A percentile compares a stretch with the other conserved stretches of the same genome.
Conservation (phyloP, 2,329 filamentous ascomycete genomes). For the Verticillium nubilum region DNA sequence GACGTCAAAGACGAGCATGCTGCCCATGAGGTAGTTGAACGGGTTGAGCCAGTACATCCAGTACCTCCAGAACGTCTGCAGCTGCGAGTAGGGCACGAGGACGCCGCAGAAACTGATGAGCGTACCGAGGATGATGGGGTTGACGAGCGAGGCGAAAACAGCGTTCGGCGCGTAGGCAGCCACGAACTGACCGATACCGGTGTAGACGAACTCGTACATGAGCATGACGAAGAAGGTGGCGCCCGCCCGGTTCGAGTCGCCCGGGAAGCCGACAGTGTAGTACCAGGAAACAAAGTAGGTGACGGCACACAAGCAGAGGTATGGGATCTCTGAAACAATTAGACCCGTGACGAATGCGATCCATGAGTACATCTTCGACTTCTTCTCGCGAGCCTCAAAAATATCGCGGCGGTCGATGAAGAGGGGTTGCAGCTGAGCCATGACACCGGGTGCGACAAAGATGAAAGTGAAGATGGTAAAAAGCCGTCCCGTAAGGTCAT, state of each 20-base stretch:
- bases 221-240: slow-evolving; percentile 49
- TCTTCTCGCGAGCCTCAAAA: slow-evolving; percentile 54
- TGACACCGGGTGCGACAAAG: slow-evolving; percentile 53
- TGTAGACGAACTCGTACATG: slow-evolving; percentile 55
- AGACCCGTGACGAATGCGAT: slow-evolving; percentile 51
- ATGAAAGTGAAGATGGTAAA: slow-evolving; percentile 61
- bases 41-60: slow-evolving; percentile 61
- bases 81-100: slow-evolving; percentile 58
- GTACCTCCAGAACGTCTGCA: slow-evolving; percentile 62
- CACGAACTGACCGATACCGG: slow-evolving; percentile 57
- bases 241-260: slow-evolving; percentile 39
- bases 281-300: slow-evolving; percentile 53
- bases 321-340: slow-evolving; percentile 41
- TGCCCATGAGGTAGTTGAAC: slow-evolving; percentile 56
- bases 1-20: slow-evolving; percentile 45
- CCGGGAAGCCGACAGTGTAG: slow-evolving; percentile 49
- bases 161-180: slow-evolving; percentile 58
- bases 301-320: slow-evolving; percentile 35
- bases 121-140: slow-evolving; percentile 49
- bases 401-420: slow-evolving; percentile 53
- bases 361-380: slow-evolving; percentile 58
- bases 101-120: slow-evolving; percentile 71
- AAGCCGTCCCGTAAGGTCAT: slow-evolving; percentile 47
- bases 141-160: slow-evolving; percentile 52
- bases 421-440: slow-evolving; percentile 54